These are phyloP conservation scores for Macrolepiota dolichaula DNA, from an alignment of 768 basidiomycete genomes.

Conservation along the genomic window DNA sequence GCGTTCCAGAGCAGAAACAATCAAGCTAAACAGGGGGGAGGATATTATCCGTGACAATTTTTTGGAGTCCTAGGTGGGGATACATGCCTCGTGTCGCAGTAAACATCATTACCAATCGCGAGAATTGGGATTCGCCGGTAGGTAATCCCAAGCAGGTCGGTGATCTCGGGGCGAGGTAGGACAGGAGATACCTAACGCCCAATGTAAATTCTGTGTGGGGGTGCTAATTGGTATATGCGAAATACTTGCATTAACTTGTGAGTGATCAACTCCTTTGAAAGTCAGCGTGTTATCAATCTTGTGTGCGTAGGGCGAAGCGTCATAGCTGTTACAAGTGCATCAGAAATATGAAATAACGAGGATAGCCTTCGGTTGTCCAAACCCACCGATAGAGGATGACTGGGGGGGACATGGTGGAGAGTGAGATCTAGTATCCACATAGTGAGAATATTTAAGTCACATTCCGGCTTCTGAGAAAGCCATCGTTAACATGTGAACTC, in stretches of 20 bases:
- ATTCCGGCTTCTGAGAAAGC: constrained; percentile 5
- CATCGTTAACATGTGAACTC: constrained; percentile 10
- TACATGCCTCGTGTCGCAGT: constrained; percentile 49
- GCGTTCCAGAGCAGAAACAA: constrained; percentile 47
- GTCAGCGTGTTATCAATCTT: constrained; percentile 51
- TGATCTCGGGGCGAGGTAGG: constrained; percentile 57
- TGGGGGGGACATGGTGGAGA: constrained; percentile 17
- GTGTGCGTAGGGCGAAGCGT: constrained; percentile 46
- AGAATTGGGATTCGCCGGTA: constrained; percentile 61
- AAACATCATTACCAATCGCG: constrained; percentile 59
- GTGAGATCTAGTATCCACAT: neutral
- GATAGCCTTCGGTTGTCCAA: neutral
- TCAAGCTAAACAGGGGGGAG: constrained; percentile 31
- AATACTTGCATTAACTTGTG: constrained; percentile 40
- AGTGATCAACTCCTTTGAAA: constrained; percentile 46
- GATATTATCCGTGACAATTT: neutral
- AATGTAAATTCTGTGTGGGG: neutral
- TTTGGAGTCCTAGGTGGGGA: neutral
- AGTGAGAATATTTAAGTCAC: constrained; percentile 1
- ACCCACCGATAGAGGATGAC: constrained; percentile 48
- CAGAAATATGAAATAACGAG: too few relatives aligned
- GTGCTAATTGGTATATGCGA: neutral
- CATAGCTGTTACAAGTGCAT: constrained; percentile 33
- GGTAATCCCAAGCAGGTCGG: constrained; percentile 45
- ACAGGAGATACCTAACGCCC: constrained; percentile 39